Base-by-base conservation (phyloP, 306 rosid species). In the Corylus avellana region DNA sequence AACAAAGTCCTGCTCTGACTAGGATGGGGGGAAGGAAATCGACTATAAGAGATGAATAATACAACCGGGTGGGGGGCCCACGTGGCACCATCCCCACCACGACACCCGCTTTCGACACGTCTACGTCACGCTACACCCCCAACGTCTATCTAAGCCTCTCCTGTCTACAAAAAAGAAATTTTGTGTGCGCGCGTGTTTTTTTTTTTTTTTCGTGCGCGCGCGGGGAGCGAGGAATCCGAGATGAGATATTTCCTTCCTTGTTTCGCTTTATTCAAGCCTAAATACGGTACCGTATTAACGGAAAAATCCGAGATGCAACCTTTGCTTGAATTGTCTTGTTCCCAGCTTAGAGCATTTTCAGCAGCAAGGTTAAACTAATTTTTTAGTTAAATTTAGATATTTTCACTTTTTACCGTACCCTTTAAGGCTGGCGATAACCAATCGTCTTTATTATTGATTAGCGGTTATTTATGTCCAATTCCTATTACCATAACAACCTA, bases 91-190 rank as follows among this genome's bases (percentile, higher is more conserved):
- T 42, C 81, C 63, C 66, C 68, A 47, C 84, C 91, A 76, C 72
- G 51, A 68, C 83, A 78, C 83, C 85, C n/a, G 29, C 50, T 32
- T 54, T 64, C 75, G 87, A 88, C 89, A 88, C 87, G 87, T 88
- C 85, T 70, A 83, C 49, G 58, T 88, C 87, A 72, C 42, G 17
- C 68, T 56, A 8, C 69, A 1, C 7, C 35, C 22, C 77, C 0
- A 5, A 12, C 27, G 4, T 54, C 59, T 59, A 25, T 59, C 78
- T 25, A 37, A 72, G 29, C 7, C 32, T 3, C 25, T 46, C 5
- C 44, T 12, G 56, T 17, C 73, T 64, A 5, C 39, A 12, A 53
- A 39, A 59, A 14, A 12, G 25, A 3, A 17, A 25, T 12, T 32
- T 5, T 5, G 46, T 32, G 50, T 17, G 27, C 17, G 47, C 47